Conservation (phyloP, 1,284 basidiomycete genomes). For the Grifola frondosa region DNA sequence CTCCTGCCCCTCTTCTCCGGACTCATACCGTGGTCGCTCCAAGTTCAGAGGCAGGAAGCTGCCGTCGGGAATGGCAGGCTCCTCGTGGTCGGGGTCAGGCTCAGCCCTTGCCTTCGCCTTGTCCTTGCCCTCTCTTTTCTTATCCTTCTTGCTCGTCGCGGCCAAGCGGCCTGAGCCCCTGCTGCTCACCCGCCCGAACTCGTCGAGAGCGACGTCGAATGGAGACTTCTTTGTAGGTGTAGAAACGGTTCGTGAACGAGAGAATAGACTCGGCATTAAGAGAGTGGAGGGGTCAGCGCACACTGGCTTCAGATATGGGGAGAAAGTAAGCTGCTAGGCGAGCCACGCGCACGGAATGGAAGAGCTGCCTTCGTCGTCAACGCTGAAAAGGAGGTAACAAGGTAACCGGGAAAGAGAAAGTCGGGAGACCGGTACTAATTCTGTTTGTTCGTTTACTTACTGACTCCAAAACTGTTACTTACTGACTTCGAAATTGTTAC, state of each 20-base stretch:
- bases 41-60: conserved; percentile 62
- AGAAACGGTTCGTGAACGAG: conserved; percentile 54
- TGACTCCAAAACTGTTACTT: too few relatives aligned
- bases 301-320: too few relatives aligned
- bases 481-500: too few relatives aligned
- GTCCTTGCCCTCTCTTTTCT: conserved; percentile 48
- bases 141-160: conserved; percentile 44
- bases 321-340: conserved; percentile 18
- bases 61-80: conserved; percentile 54
- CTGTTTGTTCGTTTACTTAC: too few relatives aligned
- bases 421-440: too few relatives aligned
- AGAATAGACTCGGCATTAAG: conserved; percentile 59
- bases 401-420: too few relatives aligned
- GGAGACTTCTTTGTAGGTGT: conserved; percentile 39
- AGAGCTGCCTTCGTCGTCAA: conserved; percentile 18
- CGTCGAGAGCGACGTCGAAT: conserved; percentile 43
- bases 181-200: conserved; percentile 63
- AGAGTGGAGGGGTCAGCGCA: conserved; percentile 25
- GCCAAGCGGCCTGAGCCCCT: conserved; percentile 38
- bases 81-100: conserved; percentile 29
- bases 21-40: conserved; percentile 43
- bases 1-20: conserved; percentile 23
- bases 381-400: too few relatives aligned
- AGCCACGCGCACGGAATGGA: conserved; percentile 19
- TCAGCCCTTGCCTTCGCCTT: conserved; percentile 40